These are phyloP conservation scores for Acanthamoeba triangularis DNA, from an alignment of 208 protist genomes.

Conservation along the genomic window DNA sequence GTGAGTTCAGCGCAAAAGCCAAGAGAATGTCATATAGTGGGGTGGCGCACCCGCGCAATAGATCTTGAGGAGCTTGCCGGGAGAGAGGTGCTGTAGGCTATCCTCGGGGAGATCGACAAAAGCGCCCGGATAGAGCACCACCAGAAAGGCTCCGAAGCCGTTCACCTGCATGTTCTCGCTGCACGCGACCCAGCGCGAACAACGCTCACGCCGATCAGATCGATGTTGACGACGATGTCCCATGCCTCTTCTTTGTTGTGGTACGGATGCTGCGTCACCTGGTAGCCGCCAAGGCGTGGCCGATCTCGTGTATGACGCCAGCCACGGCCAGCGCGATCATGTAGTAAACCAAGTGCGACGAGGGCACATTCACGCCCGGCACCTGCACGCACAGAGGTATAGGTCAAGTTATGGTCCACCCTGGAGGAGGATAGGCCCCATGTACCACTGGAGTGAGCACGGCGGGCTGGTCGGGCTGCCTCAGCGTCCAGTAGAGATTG, in stretches of 20 bases:
- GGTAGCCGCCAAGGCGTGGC: constrained; percentile 56
- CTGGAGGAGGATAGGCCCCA: neutral
- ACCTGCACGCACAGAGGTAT: neutral
- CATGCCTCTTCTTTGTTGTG: too few species aligned
- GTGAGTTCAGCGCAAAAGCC: neutral
- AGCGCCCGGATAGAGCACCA: constrained; percentile 62
- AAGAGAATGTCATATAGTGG: neutral
- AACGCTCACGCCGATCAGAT: neutral
- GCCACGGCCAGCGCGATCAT: constrained; percentile 51
- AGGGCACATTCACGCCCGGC: constrained; percentile 69
- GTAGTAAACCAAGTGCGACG: constrained; percentile 67
- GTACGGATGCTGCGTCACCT: neutral
- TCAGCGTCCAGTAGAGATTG: constrained; percentile 37
- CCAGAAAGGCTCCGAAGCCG: constrained; percentile 28
- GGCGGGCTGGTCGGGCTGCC: constrained; percentile 32
- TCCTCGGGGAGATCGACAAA: constrained; percentile 60
- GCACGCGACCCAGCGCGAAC: too few species aligned
- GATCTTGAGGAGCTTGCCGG: constrained; percentile 44
- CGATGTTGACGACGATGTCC: neutral
- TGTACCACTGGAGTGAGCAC: constrained; percentile 59
- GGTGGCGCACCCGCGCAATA: constrained; percentile 38
- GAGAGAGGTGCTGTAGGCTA: constrained; percentile 3
- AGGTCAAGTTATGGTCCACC: neutral
- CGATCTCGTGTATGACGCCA: constrained; percentile 70
- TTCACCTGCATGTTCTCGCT: constrained; percentile 45